Base-by-base conservation (phyloP, 257 asterid genomes). In the Solanum neorickii region DNA sequence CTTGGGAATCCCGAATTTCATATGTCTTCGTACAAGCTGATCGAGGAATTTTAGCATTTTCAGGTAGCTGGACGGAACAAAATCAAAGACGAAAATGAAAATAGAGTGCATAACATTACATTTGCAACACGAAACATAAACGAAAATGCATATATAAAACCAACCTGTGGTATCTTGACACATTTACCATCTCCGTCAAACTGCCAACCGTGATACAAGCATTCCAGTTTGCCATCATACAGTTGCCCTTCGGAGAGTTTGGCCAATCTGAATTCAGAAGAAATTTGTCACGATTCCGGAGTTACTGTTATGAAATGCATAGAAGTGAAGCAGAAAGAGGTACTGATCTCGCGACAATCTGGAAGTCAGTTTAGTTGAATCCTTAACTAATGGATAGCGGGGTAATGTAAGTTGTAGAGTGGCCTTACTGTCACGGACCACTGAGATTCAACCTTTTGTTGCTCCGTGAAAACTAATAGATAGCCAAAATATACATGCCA, bases 171-270 rank as follows among this genome's bases (percentile, higher is more conserved):
- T 89, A 96, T 96, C 88, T 92, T 93, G 89, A 96, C 98, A 82
- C 99, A 96, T 93, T 94, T 91, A 15, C 99, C 98, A 84, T 88
- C 91, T 46, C 98, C 98, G 66, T 94, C 96, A 78, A 93, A 96
- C 87, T 96, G 99, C 99, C 99, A 96, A 83, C 99, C 99, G 15
- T 96, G 99, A 90, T 96, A 96, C 86, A 96, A 87, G 87, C 99
- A 96, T 89, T 96, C 99, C 89, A 96, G 91, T 88, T 76, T 91
- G 66, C 99, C 99, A 44, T 96, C 97, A 37, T 90, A 85, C 25
- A 96, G 5, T 86, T 96, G 99, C 11, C 99, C 99, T 91, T 96
- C 98, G 4, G 99, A 96, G 65, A 96, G 97, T 92, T 96, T 96
- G 42, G 98, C 99, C 47, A 96, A 92, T 93, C 99, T 96, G 89